phyloP scores from a whole-genome alignment of 805 yeast genomes.

The Saccharomycodes ludwigii region DNA sequence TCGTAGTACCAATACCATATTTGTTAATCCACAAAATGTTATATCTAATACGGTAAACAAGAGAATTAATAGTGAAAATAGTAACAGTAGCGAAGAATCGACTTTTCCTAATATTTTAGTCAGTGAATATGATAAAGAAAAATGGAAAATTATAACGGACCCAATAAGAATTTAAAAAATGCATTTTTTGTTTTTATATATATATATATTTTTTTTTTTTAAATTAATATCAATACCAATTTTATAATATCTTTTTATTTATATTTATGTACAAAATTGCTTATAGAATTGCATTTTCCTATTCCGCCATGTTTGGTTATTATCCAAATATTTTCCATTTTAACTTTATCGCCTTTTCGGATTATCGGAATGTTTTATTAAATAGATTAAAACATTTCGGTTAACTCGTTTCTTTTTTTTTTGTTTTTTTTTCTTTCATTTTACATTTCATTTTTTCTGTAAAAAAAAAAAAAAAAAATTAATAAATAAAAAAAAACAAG shows the following conservation, averaged over 20 bases:
- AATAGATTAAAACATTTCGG: too few species aligned
- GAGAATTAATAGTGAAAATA: constrained; percentile 11
- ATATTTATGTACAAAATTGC: neutral
- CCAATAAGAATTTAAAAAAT: neutral
- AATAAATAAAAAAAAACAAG: constrained; percentile 5
- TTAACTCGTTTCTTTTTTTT: too few species aligned
- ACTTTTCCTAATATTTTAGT: constrained; percentile 18
- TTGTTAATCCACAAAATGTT: constrained; percentile 3
- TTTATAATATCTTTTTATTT: neutral
- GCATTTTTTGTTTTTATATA: neutral
- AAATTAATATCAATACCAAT: constrained; percentile 1
- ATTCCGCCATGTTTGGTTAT: constrained; percentile 3
- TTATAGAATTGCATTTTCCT: neutral
- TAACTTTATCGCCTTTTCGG: too few species aligned
- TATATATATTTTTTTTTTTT: neutral
- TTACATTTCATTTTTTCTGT: too few species aligned
- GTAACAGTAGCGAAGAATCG: too few species aligned
- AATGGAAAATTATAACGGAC: constrained; percentile 18
- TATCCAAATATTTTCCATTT: too few species aligned
- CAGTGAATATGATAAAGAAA: constrained; percentile 25
- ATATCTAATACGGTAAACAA: constrained; percentile 6
- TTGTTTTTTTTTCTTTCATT: too few species aligned
- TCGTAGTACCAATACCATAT: constrained; percentile 5
- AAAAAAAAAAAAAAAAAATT: constrained; percentile 7
- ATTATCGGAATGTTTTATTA: too few species aligned